These are phyloP conservation scores for Didymella exigua DNA, from an alignment of 2,329 filamentous ascomycete species.

Conservation along the genomic window DNA sequence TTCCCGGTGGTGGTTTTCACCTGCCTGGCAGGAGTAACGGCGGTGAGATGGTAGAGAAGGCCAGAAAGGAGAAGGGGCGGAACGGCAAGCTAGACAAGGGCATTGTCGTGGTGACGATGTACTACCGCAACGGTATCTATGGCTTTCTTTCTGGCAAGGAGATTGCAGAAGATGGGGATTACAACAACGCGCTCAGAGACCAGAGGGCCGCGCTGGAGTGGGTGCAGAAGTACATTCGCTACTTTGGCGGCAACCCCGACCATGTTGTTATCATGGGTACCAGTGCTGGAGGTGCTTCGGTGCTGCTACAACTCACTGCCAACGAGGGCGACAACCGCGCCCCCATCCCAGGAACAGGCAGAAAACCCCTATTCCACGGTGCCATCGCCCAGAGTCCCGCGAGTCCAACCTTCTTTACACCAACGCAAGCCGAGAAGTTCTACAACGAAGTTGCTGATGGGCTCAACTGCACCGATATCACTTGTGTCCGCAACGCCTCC, in stretches of 20 bases:
- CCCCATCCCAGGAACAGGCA: slow-evolving; percentile 34
- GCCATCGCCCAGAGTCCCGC: slow-evolving; percentile 41
- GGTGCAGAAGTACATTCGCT: slow-evolving; percentile 51
- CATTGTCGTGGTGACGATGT: slow-evolving; percentile 42
- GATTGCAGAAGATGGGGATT: slow-evolving; percentile 45
- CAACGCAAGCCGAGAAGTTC: slow-evolving; percentile 39
- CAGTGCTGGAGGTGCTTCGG: slow-evolving; percentile 41
- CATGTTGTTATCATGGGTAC: slow-evolving; percentile 55
- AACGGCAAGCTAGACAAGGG: slow-evolving; percentile 40
- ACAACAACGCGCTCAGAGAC: slow-evolving; percentile 46
- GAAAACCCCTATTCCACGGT: slow-evolving; percentile 40
- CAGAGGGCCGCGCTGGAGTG: slow-evolving; percentile 50
- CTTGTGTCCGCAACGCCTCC: slow-evolving; percentile 36
- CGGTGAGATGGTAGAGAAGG: slow-evolving; percentile 41
- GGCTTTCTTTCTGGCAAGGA: slow-evolving; percentile 53
- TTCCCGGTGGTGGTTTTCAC: slow-evolving; percentile 55
- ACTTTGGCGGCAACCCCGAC: slow-evolving; percentile 54
- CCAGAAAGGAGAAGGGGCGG: slow-evolving; percentile 31
- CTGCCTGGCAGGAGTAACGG: slow-evolving; percentile 41
- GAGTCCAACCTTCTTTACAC: slow-evolving; percentile 42
- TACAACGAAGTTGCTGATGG: slow-evolving; percentile 39
- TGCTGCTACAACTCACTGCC: slow-evolving; percentile 37
- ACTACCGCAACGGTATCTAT: slow-evolving; percentile 50
- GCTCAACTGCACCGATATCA: slow-evolving; percentile 39
- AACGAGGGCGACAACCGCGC: slow-evolving; percentile 39